Evolutionary conservation across 495 filamentous ascomycete genomes (phyloP).

Genomic region (Chaetomium cochliodes): DNA sequence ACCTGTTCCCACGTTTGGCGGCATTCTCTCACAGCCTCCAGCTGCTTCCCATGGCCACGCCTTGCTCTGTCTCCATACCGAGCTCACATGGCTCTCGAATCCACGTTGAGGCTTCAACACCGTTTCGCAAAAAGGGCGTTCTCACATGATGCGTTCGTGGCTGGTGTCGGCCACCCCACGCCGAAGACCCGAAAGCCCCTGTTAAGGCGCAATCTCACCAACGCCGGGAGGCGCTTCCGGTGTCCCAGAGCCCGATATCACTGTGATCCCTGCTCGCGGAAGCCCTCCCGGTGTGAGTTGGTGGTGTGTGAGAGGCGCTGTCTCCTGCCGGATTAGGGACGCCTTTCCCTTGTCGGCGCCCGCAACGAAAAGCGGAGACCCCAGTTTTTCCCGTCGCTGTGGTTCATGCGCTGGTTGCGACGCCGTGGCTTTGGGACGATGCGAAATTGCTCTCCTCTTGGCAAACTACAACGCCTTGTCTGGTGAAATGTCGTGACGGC

Average conservation of each 20-base stretch:
- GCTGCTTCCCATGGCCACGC: neutral
- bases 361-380: constrained; percentile 4
- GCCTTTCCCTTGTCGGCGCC: neutral
- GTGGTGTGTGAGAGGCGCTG: constrained; percentile 7
- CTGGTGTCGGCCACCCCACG: constrained; percentile 17
- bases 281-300: constrained; percentile 18
- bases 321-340: constrained; percentile 15
- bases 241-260: constrained; percentile 7
- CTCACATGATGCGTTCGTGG: neutral
- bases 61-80: neutral
- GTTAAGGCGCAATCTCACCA: constrained; percentile 9
- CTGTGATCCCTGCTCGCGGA: constrained; percentile 22
- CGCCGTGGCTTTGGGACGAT: constrained; percentile 25
- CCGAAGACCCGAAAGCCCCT: constrained; percentile 8
- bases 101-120: neutral
- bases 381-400: constrained; percentile 22
- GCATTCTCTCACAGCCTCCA: constrained; percentile 20
- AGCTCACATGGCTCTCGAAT: neutral
- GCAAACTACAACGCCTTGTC: neutral
- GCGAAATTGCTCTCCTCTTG: constrained; percentile 11
- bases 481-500: neutral
- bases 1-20: constrained; percentile 2
- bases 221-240: constrained; percentile 14
- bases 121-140: neutral
- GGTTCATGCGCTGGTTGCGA: constrained; percentile 17